Percentiles rank a stretch among this genome's conserved stretches.
Conservation (phyloP, 2,329 filamentous ascomycete genomes). For the Aspergillus sp. region DNA sequence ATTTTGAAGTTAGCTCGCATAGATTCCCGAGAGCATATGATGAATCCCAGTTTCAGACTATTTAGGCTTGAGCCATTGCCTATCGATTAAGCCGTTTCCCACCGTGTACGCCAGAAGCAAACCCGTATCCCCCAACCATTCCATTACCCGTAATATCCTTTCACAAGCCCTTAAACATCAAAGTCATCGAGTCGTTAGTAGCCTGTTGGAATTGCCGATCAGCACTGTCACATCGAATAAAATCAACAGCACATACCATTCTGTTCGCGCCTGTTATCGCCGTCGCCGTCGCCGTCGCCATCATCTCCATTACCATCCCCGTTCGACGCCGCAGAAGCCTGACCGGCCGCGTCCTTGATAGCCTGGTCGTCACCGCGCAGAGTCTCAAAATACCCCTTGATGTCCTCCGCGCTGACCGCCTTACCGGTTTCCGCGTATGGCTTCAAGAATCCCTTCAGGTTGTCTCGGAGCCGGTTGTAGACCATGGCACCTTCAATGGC, state of each 20-base stretch:
- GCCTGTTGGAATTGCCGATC: neutral
- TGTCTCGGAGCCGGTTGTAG: constrained; percentile 92
- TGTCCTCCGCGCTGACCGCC: constrained; percentile 85
- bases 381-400: constrained; percentile 93
- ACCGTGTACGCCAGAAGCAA: neutral
- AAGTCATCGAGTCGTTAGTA: neutral
- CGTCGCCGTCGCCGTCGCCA: constrained; percentile 18
- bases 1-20: no score
- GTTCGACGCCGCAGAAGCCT: constrained; percentile 32
- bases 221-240: neutral
- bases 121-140: no score
- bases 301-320: constrained; percentile 23
- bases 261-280: constrained; percentile 36
- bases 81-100: neutral
- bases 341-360: constrained; percentile 54
- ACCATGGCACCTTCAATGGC: constrained; percentile 98
- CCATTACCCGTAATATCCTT: no score
- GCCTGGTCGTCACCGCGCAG: constrained; percentile 76
- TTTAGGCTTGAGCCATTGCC: no score
- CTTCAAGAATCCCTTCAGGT: constrained; percentile 87
- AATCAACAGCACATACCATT: constrained; percentile 29
- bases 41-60: no score
- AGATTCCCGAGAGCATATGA: no score
- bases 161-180: no score
- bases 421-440: constrained; percentile 87